A percentile compares a stretch with the other conserved stretches of the same genome.
phyloP scores from a whole-genome alignment of 331 rosid species.

The Cydonia oblonga region DNA sequence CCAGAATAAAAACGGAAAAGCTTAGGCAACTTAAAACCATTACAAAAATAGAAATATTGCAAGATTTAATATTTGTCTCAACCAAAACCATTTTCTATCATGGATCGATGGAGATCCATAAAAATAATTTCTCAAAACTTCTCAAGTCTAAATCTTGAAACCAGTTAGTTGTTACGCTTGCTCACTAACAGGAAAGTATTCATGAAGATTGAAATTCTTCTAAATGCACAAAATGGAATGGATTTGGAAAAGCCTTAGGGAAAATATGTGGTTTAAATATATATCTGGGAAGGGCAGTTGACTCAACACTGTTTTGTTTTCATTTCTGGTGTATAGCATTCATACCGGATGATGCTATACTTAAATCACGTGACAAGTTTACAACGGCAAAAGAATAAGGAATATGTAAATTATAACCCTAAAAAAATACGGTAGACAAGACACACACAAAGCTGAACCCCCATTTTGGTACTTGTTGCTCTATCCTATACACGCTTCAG shows the following conservation, averaged over 20 bases:
- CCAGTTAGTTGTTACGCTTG: not conserved
- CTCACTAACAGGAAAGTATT: not conserved
- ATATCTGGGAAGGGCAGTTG: not conserved
- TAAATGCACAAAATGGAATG: not conserved
- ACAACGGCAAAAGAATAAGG: not conserved
- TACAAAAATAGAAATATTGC: not conserved
- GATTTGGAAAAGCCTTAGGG: not conserved
- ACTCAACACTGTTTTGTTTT: not conserved
- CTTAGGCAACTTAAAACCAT: not conserved
- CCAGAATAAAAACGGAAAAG: not conserved
- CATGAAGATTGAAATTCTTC: not conserved
- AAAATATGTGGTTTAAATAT: not conserved
- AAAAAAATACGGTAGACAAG: not conserved
- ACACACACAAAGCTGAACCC: not conserved
- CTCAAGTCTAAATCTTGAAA: not conserved
- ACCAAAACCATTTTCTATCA: not conserved
- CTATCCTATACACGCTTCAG: not conserved
- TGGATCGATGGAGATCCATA: not conserved
- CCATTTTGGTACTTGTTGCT: not conserved
- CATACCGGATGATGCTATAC: not conserved
- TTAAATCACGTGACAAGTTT: not conserved
- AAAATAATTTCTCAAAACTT: not conserved
- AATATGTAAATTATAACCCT: not conserved
- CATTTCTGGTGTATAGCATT: not conserved
- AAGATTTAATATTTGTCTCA: not conserved